A percentile compares a stretch with the other conserved stretches of the same genome.
These are phyloP conservation scores for Craspedostauros australis DNA, from an alignment of 108 stramenopile genomes.

Conservation along the genomic window DNA sequence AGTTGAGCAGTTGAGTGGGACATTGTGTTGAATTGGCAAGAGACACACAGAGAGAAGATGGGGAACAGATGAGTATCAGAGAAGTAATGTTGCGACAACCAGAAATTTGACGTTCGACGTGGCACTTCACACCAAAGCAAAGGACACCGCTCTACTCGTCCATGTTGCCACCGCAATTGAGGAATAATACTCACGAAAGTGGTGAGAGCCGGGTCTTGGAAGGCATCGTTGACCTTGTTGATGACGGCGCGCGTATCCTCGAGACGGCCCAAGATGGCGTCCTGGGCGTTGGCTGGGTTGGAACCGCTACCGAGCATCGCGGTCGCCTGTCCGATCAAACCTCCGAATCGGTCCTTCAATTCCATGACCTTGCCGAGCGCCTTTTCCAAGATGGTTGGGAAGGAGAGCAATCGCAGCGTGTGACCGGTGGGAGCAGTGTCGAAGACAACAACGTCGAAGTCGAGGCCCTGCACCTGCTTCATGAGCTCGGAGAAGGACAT, in stretches of 20 bases:
- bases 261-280: constrained; percentile 79
- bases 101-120: background rate
- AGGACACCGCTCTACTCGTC: too few species aligned
- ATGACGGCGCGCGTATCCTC: constrained; percentile 89
- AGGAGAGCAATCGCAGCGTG: constrained; percentile 92
- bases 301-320: constrained; percentile 79
- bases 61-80: background rate
- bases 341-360: constrained; percentile 94
- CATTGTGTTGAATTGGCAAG: background rate
- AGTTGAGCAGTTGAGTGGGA: background rate
- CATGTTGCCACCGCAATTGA: background rate
- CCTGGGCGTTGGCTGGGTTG: constrained; percentile 73
- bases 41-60: background rate
- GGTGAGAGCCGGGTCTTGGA: constrained; percentile 95
- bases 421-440: constrained; percentile 99
- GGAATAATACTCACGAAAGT: constrained; percentile 87
- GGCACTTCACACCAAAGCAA: background rate
- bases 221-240: constrained; percentile 92
- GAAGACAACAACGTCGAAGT: constrained; percentile 96
- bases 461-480: constrained; percentile 93
- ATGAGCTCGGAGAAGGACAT: constrained; percentile 97
- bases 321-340: constrained; percentile 91
- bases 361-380: constrained; percentile 95
- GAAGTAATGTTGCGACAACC: background rate
- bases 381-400: constrained; percentile 96